Percentiles rank a stretch among this genome's conserved stretches.
These are phyloP conservation scores for Trichoderma simmonsii DNA, from an alignment of 2,329 filamentous ascomycete genomes.

Conservation along the genomic window DNA sequence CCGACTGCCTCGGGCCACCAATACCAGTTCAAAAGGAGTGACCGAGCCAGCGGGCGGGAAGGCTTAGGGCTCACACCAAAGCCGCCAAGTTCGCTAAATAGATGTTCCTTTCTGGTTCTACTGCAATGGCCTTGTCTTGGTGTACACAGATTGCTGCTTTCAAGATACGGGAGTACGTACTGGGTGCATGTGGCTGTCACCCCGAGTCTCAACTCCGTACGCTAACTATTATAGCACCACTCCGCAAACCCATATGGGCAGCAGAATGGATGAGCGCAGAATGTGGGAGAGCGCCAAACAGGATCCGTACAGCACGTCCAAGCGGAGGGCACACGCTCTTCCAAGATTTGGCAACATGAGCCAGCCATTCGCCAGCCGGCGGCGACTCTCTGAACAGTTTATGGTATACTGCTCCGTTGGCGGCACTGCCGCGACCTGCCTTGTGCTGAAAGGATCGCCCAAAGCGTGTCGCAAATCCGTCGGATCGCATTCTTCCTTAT, in stretches of 20 bases:
- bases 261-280: background rate
- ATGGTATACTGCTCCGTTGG: background rate
- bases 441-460: constrained; percentile 4
- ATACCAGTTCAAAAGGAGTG: constrained; percentile 14
- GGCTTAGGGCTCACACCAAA: constrained; percentile 9
- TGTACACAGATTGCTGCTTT: background rate
- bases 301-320: background rate
- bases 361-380: background rate
- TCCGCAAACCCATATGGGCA: constrained; percentile 5
- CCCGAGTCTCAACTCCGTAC: constrained; percentile 9
- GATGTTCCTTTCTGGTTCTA: background rate
- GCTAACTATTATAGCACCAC: constrained; percentile 12
- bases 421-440: background rate
- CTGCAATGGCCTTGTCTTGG: background rate
- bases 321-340: background rate
- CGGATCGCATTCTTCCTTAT: background rate
- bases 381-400: background rate
- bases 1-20: constrained; percentile 22
- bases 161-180: background rate
- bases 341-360: background rate
- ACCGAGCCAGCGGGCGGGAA: constrained; percentile 19
- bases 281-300: background rate
- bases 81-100: background rate
- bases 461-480: background rate
- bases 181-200: background rate